Evolutionary conservation across 2,329 filamentous ascomycete genomes (phyloP).

Genomic region (Juglanconis juglandina): DNA sequence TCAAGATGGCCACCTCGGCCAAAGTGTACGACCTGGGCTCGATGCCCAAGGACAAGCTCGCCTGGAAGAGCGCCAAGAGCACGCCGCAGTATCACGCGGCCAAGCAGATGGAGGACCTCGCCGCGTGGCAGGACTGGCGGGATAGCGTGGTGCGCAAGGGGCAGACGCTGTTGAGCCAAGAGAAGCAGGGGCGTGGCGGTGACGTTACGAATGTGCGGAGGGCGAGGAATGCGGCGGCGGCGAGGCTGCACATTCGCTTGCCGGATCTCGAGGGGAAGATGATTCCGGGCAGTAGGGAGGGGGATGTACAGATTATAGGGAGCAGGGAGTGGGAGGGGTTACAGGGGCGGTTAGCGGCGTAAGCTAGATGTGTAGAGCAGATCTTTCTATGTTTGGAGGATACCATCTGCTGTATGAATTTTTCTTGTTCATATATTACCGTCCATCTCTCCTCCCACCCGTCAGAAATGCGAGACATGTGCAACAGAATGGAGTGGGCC

Average conservation of each 20-base stretch:
- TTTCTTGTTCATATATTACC: not conserved
- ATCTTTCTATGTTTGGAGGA: conserved; percentile 1
- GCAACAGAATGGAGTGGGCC: too few relatives aligned
- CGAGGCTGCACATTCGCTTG: conserved; percentile 49
- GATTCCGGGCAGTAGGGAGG: conserved; percentile 30
- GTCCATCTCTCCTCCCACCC: not conserved
- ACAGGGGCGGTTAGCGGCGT: conserved; percentile 40
- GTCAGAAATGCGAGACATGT: too few relatives aligned
- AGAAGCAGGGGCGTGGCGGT: conserved; percentile 19
- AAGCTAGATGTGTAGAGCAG: not conserved
- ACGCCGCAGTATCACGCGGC: conserved; percentile 67
- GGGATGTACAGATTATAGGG: conserved; percentile 50
- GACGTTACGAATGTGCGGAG: conserved; percentile 26
- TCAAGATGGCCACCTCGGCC: conserved; percentile 56
- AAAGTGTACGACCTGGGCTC: conserved; percentile 57
- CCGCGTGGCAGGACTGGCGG: conserved; percentile 58
- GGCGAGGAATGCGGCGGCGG: conserved; percentile 34
- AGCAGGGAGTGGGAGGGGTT: conserved; percentile 54
- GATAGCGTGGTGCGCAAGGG: conserved; percentile 53
- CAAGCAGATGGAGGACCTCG: conserved; percentile 62
- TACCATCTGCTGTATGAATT: conserved; percentile 13
- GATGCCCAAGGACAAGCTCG: conserved; percentile 57
- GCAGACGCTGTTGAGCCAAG: conserved; percentile 31
- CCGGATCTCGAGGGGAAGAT: conserved; percentile 45
- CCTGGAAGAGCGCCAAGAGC: conserved; percentile 62